Evolutionary conservation across 2,329 filamentous ascomycete species (phyloP).

Genomic region (Fonsecaea monophora): DNA sequence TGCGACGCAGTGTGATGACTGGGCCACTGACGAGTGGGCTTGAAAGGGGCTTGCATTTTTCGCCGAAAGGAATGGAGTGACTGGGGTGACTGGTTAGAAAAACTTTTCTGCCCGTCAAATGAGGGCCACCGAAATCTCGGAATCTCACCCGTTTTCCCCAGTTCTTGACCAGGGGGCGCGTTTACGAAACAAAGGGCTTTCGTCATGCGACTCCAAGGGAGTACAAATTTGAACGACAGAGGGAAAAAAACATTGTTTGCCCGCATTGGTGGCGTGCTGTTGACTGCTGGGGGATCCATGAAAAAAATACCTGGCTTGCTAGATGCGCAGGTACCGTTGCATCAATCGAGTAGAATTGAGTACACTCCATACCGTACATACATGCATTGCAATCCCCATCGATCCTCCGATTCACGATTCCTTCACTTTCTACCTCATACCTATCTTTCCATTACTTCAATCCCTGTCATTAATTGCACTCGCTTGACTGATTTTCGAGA

Average conservation of each 20-base stretch:
- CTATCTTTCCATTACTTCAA: conserved; percentile 7
- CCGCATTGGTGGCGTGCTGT: background rate
- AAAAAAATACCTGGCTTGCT: background rate
- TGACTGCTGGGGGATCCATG: background rate
- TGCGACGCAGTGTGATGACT: background rate
- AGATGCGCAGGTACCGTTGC: background rate
- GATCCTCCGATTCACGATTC: background rate
- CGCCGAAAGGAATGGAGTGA: background rate
- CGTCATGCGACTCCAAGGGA: background rate
- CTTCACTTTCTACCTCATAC: background rate
- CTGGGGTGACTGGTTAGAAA: background rate
- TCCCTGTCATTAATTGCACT: conserved; percentile 6
- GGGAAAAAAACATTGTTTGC: background rate
- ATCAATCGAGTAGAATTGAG: background rate
- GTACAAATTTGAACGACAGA: background rate
- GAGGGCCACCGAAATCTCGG: background rate
- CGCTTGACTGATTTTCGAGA: conserved; percentile 12
- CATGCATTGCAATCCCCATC: background rate
- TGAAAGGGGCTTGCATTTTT: background rate
- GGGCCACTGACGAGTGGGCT: background rate
- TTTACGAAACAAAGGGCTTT: conserved; percentile 7
- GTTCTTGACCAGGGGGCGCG: background rate
- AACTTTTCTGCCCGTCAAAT: background rate
- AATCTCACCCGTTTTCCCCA: conserved; percentile 3
- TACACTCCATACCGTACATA: background rate